Conservation (phyloP, 352 stramenopile species). For the Thraustochytrium sp. region DNA sequence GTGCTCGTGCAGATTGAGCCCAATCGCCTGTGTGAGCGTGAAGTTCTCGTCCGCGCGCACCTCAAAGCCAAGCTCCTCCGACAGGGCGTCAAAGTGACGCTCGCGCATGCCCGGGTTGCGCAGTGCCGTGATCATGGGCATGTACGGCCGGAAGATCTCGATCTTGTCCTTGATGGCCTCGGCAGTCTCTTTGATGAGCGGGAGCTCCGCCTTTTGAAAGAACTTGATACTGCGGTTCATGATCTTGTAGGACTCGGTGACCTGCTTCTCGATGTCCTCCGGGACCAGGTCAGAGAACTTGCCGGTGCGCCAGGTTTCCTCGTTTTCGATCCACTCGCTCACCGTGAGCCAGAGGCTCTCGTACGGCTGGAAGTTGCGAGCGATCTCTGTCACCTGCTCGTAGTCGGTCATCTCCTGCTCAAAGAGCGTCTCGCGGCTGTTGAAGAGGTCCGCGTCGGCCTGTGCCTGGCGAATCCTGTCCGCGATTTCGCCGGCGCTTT, state of each 20-base stretch:
- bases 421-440: conserved; percentile 79
- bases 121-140: conserved; percentile 77
- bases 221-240: conserved; percentile 84
- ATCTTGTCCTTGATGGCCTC: conserved; percentile 80
- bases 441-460: conserved; percentile 80
- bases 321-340: conserved; percentile 77
- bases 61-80: conserved; percentile 76
- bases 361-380: conserved; percentile 86
- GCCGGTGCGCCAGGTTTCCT: conserved; percentile 84
- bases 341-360: conserved; percentile 82
- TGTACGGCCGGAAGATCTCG: conserved; percentile 72
- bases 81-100: conserved; percentile 83
- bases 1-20: conserved; percentile 74
- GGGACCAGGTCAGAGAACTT: conserved; percentile 81
- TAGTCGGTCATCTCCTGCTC: conserved; percentile 78
- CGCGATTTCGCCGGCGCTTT: conserved; percentile 11
- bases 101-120: conserved; percentile 85
- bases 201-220: conserved; percentile 80
- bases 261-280: conserved; percentile 82
- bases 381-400: conserved; percentile 77
- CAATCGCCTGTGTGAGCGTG: conserved; percentile 56
- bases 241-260: conserved; percentile 66
- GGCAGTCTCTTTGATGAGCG: conserved; percentile 76
- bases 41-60: conserved; percentile 56
- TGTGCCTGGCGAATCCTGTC: conserved; percentile 76